These are phyloP conservation scores for Strigomonas culicis DNA, from an alignment of 208 protist species.

Conservation along the genomic window DNA sequence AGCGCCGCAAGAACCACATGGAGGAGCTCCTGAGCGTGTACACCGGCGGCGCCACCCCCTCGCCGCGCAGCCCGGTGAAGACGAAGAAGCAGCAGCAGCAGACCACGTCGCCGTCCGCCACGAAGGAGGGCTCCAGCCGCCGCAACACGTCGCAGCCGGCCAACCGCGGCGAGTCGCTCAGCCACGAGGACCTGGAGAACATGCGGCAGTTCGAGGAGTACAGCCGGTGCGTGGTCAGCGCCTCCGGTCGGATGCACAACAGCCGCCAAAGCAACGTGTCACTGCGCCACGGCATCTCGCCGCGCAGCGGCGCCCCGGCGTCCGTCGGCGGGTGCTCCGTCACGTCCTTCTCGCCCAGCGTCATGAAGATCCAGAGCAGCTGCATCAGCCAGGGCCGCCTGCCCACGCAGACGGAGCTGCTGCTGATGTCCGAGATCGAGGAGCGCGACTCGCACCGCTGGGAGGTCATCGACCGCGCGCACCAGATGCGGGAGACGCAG, in stretches of 20 bases:
- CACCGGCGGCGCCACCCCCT: neutral
- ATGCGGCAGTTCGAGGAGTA: constrained; percentile 27
- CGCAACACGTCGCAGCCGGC: constrained; percentile 5
- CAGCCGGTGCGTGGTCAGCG: constrained; percentile 18
- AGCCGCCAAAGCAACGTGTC: neutral
- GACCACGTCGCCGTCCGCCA: neutral
- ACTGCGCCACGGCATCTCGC: constrained; percentile 19
- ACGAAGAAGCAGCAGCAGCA: neutral
- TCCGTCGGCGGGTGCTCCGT: constrained; percentile 14
- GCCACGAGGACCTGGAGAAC: constrained; percentile 25
- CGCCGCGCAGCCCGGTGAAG: neutral
- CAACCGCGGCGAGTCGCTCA: constrained; percentile 1
- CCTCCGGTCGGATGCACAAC: constrained; percentile 15
- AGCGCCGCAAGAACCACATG: constrained; percentile 53
- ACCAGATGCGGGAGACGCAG: constrained; percentile 27
- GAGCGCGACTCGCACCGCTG: constrained; percentile 41
- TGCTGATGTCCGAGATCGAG: constrained; percentile 50
- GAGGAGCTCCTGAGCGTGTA: constrained; percentile 32
- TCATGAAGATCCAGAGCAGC: constrained; percentile 46
- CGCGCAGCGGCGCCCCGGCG: constrained; percentile 10
- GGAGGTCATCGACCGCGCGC: constrained; percentile 36
- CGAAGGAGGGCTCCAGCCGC: too few relatives aligned
- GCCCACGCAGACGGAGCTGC: constrained; percentile 28
- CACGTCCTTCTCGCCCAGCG: constrained; percentile 19
- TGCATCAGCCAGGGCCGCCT: constrained; percentile 33